phyloP scores from a whole-genome alignment of 345 rosid species.

The Eucalyptus polyanthemos region DNA sequence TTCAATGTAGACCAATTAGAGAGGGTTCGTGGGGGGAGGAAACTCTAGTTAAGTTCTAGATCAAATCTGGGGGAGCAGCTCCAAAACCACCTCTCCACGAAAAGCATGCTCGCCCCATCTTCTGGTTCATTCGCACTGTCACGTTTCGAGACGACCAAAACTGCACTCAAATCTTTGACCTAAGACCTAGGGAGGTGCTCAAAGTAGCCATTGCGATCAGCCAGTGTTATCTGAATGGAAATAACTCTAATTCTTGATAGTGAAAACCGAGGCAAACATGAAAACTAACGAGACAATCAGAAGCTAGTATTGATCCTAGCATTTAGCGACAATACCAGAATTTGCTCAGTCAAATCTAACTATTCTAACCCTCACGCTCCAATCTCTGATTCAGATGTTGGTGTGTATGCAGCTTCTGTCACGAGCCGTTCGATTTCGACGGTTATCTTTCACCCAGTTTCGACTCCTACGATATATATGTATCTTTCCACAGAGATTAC shows the following conservation, averaged over 20 bases:
- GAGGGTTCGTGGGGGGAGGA: neutral
- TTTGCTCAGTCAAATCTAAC: neutral
- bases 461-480: neutral
- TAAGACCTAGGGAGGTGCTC: neutral
- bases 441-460: neutral
- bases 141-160: neutral
- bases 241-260: neutral
- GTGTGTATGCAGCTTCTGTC: neutral
- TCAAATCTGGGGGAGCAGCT: neutral
- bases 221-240: neutral
- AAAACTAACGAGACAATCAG: neutral
- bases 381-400: neutral
- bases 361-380: neutral
- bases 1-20: neutral
- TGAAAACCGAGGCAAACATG: neutral
- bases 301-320: neutral
- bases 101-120: neutral
- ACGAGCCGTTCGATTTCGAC: neutral
- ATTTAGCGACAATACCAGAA: neutral
- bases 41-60: neutral
- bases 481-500: neutral
- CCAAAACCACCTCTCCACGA: neutral
- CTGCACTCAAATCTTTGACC: neutral
- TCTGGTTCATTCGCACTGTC: neutral
- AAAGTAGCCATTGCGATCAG: neutral